Conservation (phyloP, 1,284 basidiomycete species). For the Sanghuangporus sanghuang region DNA sequence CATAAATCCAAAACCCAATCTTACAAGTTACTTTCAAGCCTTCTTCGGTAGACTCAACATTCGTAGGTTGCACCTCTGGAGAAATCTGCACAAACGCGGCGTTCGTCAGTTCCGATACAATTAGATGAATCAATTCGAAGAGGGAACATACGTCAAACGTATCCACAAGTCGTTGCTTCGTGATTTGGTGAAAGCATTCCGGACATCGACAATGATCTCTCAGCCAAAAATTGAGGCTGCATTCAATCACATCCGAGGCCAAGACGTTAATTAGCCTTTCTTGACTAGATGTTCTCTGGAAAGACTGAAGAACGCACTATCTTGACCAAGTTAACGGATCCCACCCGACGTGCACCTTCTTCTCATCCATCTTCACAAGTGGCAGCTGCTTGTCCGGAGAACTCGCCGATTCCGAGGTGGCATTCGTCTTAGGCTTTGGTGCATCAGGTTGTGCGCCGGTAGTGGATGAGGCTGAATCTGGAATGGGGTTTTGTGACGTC, state of each 20-base stretch:
- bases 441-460: neutral
- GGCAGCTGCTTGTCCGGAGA: slow-evolving; percentile 35
- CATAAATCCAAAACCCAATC: slow-evolving; percentile 22
- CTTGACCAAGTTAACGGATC: slow-evolving; percentile 58
- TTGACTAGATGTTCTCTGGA: neutral
- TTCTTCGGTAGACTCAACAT: slow-evolving; percentile 53
- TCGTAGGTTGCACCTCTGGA: slow-evolving; percentile 59
- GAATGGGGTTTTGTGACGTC: neutral
- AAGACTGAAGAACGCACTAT: slow-evolving; percentile 47
- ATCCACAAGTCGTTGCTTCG: slow-evolving; percentile 86
- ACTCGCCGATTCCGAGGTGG: neutral
- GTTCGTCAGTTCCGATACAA: neutral
- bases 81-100: slow-evolving; percentile 56
- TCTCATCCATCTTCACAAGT: slow-evolving; percentile 49
- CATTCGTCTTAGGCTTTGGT: neutral
- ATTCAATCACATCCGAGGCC: neutral
- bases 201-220: slow-evolving; percentile 88
- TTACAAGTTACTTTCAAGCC: slow-evolving; percentile 69
- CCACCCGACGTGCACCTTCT: slow-evolving; percentile 65
- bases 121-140: neutral
- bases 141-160: slow-evolving; percentile 68
- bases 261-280: neutral
- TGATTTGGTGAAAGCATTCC: slow-evolving; percentile 82
- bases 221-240: slow-evolving; percentile 68
- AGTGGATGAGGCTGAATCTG: neutral